Conservation (phyloP, 2,329 filamentous ascomycete genomes). For the Verticillium dahliae region DNA sequence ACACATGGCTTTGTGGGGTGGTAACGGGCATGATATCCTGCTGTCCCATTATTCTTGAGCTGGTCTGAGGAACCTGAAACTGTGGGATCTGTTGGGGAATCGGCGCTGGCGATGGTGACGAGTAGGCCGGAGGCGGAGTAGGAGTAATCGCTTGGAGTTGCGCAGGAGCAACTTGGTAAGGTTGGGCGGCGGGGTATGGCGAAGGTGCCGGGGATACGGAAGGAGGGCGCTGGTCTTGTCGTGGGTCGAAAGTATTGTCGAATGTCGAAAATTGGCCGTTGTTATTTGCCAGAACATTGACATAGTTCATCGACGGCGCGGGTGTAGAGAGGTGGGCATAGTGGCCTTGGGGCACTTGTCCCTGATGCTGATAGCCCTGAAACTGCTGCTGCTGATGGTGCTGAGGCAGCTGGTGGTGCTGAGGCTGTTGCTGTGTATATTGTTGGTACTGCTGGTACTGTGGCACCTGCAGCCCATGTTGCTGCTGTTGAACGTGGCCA, state of each 20-base stretch:
- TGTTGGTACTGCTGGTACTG: conserved; percentile 14
- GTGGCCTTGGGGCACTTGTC: conserved; percentile 11
- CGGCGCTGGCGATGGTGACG: neutral
- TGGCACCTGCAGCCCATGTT: conserved; percentile 15
- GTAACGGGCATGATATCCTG: conserved; percentile 3
- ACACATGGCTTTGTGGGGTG: neutral
- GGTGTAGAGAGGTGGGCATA: conserved; percentile 4
- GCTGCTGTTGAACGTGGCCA: conserved; percentile 18
- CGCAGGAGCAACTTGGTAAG: neutral
- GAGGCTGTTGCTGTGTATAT: conserved; percentile 17
- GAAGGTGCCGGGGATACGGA: conserved; percentile 2
- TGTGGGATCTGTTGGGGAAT: conserved; percentile 5
- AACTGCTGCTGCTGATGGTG: conserved; percentile 19
- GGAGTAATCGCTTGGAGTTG: neutral
- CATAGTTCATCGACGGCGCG: conserved; percentile 6
- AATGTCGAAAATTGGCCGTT: conserved; percentile 11
- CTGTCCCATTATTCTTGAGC: conserved; percentile 5
- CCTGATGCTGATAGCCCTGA: conserved; percentile 16
- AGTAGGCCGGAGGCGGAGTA: neutral
- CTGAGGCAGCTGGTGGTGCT: conserved; percentile 16
- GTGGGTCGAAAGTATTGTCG: conserved; percentile 15
- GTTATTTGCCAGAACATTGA: conserved; percentile 12
- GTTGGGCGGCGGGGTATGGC: neutral
- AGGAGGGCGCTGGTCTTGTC: neutral
- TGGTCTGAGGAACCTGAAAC: conserved; percentile 8